phyloP scores from a whole-genome alignment of 2,329 filamentous ascomycete genomes.

The Nothopassalora personata region DNA sequence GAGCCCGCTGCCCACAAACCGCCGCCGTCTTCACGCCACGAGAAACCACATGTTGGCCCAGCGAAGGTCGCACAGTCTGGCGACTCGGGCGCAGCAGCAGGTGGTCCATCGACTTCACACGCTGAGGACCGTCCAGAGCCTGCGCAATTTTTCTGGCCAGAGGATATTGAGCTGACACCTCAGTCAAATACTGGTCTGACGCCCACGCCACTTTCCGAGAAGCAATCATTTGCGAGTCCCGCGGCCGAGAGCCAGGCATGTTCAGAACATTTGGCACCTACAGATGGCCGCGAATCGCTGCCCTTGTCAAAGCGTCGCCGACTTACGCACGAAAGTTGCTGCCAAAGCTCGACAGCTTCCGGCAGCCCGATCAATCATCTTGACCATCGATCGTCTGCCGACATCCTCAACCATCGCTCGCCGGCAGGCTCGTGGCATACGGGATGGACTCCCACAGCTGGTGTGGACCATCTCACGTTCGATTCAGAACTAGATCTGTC shows the following conservation, averaged over 20 bases:
- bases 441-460: constrained; percentile 19
- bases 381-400: neutral
- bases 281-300: neutral
- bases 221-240: neutral
- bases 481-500: constrained; percentile 9
- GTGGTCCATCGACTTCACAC: neutral
- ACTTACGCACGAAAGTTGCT: constrained; percentile 18
- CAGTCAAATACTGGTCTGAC: neutral
- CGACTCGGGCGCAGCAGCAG: neutral
- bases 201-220: neutral
- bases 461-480: constrained; percentile 8
- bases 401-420: constrained; percentile 3
- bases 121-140: constrained; percentile 2
- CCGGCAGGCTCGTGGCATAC: constrained; percentile 20
- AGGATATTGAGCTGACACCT: neutral
- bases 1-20: constrained; percentile 3
- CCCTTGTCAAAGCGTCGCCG: constrained; percentile 13
- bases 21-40: neutral
- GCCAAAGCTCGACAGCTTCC: constrained; percentile 12
- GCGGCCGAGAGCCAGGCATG: constrained; percentile 4
- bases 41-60: neutral
- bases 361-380: constrained; percentile 5
- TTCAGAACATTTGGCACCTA: constrained; percentile 1
- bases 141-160: constrained; percentile 6
- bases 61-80: neutral